Base-by-base conservation (phyloP, 495 filamentous ascomycete species). In the Annulohypoxylon bovei region DNA sequence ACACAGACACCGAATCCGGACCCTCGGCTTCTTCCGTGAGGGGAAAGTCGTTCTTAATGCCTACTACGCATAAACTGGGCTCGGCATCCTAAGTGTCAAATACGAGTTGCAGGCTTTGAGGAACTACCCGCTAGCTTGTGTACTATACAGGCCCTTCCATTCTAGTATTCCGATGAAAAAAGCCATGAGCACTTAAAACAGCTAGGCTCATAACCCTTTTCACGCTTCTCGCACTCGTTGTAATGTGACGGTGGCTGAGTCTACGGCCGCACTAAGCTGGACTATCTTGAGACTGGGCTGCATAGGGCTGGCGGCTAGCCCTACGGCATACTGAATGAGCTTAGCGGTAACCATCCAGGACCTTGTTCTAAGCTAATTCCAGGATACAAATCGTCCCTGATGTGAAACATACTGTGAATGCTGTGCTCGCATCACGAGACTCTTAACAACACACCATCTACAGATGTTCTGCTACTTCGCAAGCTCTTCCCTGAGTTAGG, bases 301-400 rank as follows among this genome's bases (percentile, higher is more conserved):
- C 61, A 44, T 72, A 72, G 70, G 70, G 70, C 70, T 72, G 65
- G 65, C 60, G 55, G 49, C 65, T 68, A 71, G 68, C 68, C 68
- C 55, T 68, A 68, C 27, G 49, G 11, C 54, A 16, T 56, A 44
- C 47, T 22, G 16, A 47, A 37, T 39, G 28, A 37, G 46, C 68
- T 47, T 42, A 18, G 42, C 56, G 28, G 59, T 23, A 59, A 55
- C 33, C 33, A 32, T 11, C 42, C 30, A 12, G 23, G 22, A 16
- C 14, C 23, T 58, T 35, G 25, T 32, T 56, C 53, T 39, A 22
- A 7, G 5, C 20, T 40, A 22, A 30, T 39, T 47, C 25, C 52
- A n/a, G n/a, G n/a, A n/a, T n/a, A n/a, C n/a, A 53, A 20, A 63
- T 63, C 18, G 16, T 22, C 12, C 5, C 22, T 16, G 40, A 32